Conservation (phyloP, 192 early-diverging fungal species). For the Coemansia sp. region DNA sequence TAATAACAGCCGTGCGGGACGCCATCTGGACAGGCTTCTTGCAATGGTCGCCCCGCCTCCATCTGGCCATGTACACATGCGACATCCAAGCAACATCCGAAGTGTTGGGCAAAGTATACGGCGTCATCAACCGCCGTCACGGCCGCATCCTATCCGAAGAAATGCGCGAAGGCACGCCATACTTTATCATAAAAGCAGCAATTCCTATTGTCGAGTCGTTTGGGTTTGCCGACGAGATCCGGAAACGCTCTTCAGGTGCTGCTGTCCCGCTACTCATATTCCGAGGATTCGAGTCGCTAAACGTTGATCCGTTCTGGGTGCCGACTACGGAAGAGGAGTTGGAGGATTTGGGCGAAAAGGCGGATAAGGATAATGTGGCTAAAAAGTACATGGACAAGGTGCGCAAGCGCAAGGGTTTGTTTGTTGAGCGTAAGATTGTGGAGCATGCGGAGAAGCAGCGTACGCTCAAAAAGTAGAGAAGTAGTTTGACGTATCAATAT, state of each 20-base stretch:
- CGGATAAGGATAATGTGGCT: slow-evolving; percentile 92
- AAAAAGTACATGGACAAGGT: slow-evolving; percentile 97
- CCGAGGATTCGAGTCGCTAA: slow-evolving; percentile 87
- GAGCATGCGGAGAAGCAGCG: slow-evolving; percentile 84
- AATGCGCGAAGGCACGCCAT: slow-evolving; percentile 96
- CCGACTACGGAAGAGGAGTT: slow-evolving; percentile 84
- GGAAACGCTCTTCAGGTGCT: slow-evolving; percentile 92
- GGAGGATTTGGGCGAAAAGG: slow-evolving; percentile 91
- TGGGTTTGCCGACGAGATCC: slow-evolving; percentile 98
- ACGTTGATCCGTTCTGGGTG: slow-evolving; percentile 98
- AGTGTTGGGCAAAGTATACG: slow-evolving; percentile 94
- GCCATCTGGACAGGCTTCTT: slow-evolving; percentile 82
- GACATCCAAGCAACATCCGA: slow-evolving; percentile 96
- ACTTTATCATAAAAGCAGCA: slow-evolving; percentile 83
- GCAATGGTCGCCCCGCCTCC: slow-evolving; percentile 91
- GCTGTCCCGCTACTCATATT: slow-evolving; percentile 96
- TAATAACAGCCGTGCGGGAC: slow-evolving; percentile 85
- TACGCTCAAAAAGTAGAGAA: slow-evolving; percentile 60
- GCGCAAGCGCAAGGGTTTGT: slow-evolving; percentile 61
- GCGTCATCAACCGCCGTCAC: slow-evolving; percentile 82
- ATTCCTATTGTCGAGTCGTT: slow-evolving; percentile 97
- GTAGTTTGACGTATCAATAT: too few species aligned
- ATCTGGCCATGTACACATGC: slow-evolving; percentile 95
- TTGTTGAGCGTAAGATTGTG: slow-evolving; percentile 68
- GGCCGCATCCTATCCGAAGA: slow-evolving; percentile 96